Conservation (phyloP, 2,329 filamentous ascomycete genomes). For the Penicillium sp. region DNA sequence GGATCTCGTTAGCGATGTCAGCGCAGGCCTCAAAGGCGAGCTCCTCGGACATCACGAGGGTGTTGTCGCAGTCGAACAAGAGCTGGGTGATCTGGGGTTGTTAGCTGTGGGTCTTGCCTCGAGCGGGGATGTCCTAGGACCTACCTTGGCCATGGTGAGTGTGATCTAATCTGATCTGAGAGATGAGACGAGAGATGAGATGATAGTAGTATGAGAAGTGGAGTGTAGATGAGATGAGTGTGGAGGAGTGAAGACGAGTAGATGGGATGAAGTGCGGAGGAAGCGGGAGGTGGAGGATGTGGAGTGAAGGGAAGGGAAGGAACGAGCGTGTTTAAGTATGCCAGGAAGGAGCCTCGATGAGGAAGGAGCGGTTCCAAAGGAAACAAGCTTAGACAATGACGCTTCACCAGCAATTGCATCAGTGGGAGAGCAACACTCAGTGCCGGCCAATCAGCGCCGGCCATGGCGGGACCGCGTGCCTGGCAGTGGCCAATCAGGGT, state of each 20-base stretch:
- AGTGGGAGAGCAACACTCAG: neutral
- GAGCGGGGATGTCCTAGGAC: constrained; percentile 13
- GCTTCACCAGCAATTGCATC: constrained; percentile 7
- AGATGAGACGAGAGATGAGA: neutral
- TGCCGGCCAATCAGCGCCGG: neutral
- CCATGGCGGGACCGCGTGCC: neutral
- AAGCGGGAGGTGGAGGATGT: neutral
- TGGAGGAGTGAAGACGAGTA: neutral
- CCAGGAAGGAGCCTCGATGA: neutral
- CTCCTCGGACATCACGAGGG: constrained; percentile 85
- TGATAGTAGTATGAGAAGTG: neutral
- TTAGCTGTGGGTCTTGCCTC: constrained; percentile 17
- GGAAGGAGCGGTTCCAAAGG: neutral
- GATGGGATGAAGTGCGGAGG: neutral
- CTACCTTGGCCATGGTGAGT: constrained; percentile 30
- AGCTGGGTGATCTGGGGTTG: constrained; percentile 60
- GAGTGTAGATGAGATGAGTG: neutral
- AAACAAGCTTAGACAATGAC: constrained; percentile 10
- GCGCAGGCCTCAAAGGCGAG: constrained; percentile 89
- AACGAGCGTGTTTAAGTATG: constrained; percentile 9
- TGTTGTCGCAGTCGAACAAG: constrained; percentile 79
- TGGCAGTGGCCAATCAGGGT: neutral
- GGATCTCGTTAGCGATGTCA: constrained; percentile 81
- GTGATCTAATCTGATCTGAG: neutral
- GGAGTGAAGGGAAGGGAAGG: neutral